Evolutionary conservation across 257 asterid genomes (phyloP).

Genomic region (Salvia hispanica): DNA sequence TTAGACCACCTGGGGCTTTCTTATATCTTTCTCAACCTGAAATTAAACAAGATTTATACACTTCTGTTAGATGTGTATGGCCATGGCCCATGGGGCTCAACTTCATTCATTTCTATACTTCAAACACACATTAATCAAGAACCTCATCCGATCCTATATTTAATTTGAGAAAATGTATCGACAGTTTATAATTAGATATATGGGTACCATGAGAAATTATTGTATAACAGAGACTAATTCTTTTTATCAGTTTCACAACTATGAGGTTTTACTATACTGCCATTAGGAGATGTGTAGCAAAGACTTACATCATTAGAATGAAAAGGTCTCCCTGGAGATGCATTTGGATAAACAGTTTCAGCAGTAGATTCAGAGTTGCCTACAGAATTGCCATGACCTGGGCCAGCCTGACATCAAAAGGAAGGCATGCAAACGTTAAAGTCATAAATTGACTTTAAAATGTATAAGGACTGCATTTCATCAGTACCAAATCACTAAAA

Average conservation of each 20-base stretch:
- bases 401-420: constrained; percentile 54
- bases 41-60: constrained; percentile 23
- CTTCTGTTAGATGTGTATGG: not conserved
- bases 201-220: not conserved
- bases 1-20: constrained; percentile 54
- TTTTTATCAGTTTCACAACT: not conserved
- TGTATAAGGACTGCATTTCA: constrained; percentile 16
- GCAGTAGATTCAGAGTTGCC: constrained; percentile 45
- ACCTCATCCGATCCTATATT: not conserved
- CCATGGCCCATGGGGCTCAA: constrained; percentile 7
- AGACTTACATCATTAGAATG: constrained; percentile 58
- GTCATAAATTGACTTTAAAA: too few relatives aligned
- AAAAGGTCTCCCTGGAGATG: constrained; percentile 42
- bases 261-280: not conserved
- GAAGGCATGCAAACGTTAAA: constrained; percentile 28
- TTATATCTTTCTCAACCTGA: constrained; percentile 57
- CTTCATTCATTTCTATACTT: not conserved
- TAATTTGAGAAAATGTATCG: too few relatives aligned
- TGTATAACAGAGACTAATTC: not conserved
- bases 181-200: too few relatives aligned
- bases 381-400: constrained; percentile 45
- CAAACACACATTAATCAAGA: not conserved
- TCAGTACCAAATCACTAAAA: constrained; percentile 6
- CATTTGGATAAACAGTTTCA: constrained; percentile 45
- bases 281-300: constrained; percentile 16